Evolutionary conservation across 495 filamentous ascomycete species (phyloP).

Genomic region (Neurospora tetrasperma): DNA sequence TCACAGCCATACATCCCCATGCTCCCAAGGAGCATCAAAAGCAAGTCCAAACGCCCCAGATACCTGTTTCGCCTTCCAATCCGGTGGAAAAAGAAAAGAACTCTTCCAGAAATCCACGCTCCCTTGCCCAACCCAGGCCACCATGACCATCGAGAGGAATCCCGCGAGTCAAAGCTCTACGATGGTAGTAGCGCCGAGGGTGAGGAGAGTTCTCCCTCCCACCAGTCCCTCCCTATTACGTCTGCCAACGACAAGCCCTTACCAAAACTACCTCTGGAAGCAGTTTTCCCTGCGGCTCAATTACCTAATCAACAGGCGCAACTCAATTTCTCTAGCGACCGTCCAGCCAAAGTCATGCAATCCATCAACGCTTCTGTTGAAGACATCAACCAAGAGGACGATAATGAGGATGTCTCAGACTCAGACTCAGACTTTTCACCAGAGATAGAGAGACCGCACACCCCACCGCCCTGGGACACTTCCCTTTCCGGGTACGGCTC

Average conservation of each 20-base stretch:
- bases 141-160: background rate
- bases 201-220: background rate
- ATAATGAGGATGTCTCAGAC: background rate
- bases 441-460: background rate
- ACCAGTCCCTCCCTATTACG: background rate
- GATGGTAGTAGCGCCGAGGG: background rate
- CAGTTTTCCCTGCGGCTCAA: no score
- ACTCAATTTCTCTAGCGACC: background rate
- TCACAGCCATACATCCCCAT: background rate
- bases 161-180: background rate
- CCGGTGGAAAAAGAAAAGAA: background rate
- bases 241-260: background rate
- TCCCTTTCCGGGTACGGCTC: background rate
- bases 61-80: background rate
- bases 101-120: background rate
- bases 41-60: background rate
- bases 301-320: background rate
- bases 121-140: background rate
- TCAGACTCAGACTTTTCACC: background rate
- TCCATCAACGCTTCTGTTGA: background rate
- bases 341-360: background rate
- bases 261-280: no score
- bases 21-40: background rate
- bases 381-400: background rate
- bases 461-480: background rate